Percentiles rank a stretch among this genome's conserved stretches.
phyloP scores from a whole-genome alignment of 1,284 basidiomycete species.

The Peniophora sp. region DNA sequence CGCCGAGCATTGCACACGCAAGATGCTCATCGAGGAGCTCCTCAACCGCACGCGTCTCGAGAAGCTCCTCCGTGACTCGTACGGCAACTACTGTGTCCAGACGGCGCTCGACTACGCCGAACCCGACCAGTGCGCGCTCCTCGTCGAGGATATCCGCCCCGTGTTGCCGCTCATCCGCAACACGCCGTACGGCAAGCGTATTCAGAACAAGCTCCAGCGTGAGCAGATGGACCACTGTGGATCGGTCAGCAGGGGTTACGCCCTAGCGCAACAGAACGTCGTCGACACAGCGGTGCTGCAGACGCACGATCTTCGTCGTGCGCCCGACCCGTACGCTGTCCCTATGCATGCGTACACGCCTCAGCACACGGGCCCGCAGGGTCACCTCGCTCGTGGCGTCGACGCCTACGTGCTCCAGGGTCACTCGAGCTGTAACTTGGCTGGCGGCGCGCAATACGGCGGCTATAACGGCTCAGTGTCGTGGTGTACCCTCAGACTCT shows the following conservation, averaged over 20 bases:
- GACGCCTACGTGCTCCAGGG: slow-evolving; percentile 74
- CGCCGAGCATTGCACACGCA: slow-evolving; percentile 89
- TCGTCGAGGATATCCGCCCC: slow-evolving; percentile 95
- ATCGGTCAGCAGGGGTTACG: slow-evolving; percentile 36
- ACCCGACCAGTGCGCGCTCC: slow-evolving; percentile 72
- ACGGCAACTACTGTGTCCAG: slow-evolving; percentile 93
- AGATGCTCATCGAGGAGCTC: slow-evolving; percentile 93
- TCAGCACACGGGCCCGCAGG: slow-evolving; percentile 44
- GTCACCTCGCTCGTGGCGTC: slow-evolving; percentile 59
- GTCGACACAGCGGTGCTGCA: slow-evolving; percentile 45
- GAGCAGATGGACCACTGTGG: slow-evolving; percentile 72
- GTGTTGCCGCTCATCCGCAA: slow-evolving; percentile 93
- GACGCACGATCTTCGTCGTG: slow-evolving; percentile 45
- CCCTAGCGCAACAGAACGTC: slow-evolving; percentile 50
- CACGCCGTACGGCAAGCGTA: slow-evolving; percentile 96
- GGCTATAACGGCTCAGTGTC: slow-evolving; percentile 52
- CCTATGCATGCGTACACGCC: slow-evolving; percentile 31
- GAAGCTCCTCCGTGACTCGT: slow-evolving; percentile 91
- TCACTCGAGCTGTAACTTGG: slow-evolving; percentile 53
- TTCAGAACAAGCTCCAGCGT: slow-evolving; percentile 93
- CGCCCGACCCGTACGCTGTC: slow-evolving; percentile 48
- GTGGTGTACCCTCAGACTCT: slow-evolving; percentile 31
- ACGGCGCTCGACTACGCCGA: slow-evolving; percentile 96
- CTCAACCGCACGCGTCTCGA: slow-evolving; percentile 92
- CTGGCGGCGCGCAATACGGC: slow-evolving; percentile 41